A percentile compares a stretch with the other conserved stretches of the same genome.
phyloP scores from a whole-genome alignment of 805 yeast species.

The Lipomyces sp. region DNA sequence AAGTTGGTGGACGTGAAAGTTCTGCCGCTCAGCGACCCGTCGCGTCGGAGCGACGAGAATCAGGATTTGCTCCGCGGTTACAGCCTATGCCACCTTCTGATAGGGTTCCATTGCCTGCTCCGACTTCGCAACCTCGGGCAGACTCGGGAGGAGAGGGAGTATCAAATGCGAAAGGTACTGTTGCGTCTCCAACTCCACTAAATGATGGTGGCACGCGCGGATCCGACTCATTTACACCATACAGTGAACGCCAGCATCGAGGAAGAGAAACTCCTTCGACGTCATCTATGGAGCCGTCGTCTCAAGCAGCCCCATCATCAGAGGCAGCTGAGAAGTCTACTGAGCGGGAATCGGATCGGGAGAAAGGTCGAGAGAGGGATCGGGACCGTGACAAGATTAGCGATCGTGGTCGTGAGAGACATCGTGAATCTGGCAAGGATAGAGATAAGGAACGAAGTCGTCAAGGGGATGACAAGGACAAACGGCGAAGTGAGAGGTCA shows the following conservation, averaged over 20 bases:
- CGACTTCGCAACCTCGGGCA: background rate
- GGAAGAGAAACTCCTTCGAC: background rate
- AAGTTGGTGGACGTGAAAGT: background rate
- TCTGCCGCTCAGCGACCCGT: background rate
- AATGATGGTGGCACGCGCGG: background rate
- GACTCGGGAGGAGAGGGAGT: background rate
- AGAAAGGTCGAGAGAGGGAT: constrained; percentile 3
- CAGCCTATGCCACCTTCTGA: background rate
- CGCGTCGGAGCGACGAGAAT: background rate
- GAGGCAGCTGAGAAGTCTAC: background rate
- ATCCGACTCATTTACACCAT: background rate
- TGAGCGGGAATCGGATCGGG: constrained; percentile 6
- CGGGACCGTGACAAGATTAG: background rate
- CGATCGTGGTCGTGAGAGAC: background rate
- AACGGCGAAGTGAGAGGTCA: constrained; percentile 5
- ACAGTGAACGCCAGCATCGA: background rate
- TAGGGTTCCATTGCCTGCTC: background rate
- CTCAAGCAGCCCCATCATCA: constrained; percentile 7
- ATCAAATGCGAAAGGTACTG: background rate
- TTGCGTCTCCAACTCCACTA: background rate
- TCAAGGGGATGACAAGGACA: constrained; percentile 12
- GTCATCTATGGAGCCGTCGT: background rate
- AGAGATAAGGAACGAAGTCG: constrained; percentile 6
- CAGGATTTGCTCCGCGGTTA: background rate
- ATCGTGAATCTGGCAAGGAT: background rate